Evolutionary conservation across 2,329 filamentous ascomycete genomes (phyloP).

Genomic region (Metarhizium rileyi): DNA sequence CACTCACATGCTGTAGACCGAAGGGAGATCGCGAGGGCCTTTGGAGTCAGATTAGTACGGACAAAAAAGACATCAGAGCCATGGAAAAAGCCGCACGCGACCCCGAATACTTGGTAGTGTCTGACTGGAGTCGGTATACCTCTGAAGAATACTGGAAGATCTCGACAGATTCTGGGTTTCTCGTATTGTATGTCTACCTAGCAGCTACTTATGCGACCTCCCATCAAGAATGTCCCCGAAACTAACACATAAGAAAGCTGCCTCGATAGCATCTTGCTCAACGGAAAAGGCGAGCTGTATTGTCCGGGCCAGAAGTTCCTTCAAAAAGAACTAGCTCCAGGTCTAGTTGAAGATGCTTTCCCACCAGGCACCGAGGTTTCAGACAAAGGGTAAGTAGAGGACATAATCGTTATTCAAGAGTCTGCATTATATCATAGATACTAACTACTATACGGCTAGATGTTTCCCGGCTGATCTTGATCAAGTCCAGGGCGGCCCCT

Average conservation of each 20-base stretch:
- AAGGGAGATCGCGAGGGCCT: not conserved
- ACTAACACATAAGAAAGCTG: not conserved
- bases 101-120: constrained; percentile 2
- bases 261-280: constrained; percentile 1
- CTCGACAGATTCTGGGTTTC: not conserved
- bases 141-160: constrained; percentile 7
- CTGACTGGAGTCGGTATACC: constrained; percentile 9
- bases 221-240: too few relatives aligned
- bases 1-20: not conserved
- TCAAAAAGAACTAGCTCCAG: not conserved
- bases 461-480: constrained; percentile 1
- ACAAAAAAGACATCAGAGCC: constrained; percentile 5
- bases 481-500: constrained; percentile 1
- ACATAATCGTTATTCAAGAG: not conserved
- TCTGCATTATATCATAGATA: not conserved
- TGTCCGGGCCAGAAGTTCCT: not conserved
- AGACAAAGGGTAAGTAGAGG: constrained; percentile 1
- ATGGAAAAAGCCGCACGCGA: not conserved
- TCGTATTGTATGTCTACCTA: not conserved
- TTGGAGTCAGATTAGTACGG: not conserved
- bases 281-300: constrained; percentile 1
- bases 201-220: too few relatives aligned
- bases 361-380: not conserved
- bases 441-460: not conserved
- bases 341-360: not conserved